Conservation (phyloP, 441 rosid species). For the Corymbia citriodora region DNA sequence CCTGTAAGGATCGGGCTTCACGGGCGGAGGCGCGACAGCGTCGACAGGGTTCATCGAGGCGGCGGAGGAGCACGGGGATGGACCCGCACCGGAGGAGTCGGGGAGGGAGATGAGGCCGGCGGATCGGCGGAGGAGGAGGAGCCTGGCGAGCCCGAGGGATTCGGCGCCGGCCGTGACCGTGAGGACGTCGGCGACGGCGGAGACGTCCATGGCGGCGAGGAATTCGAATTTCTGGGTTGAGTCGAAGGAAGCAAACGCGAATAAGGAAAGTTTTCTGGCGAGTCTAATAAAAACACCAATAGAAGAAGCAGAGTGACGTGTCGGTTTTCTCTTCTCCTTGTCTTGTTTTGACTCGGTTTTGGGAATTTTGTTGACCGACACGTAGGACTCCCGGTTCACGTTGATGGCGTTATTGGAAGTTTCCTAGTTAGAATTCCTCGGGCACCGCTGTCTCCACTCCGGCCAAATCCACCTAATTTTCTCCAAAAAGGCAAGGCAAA, state of each 20-base stretch:
- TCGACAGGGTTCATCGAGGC: conserved; percentile 11
- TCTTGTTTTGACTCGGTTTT: neutral
- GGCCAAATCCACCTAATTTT: neutral
- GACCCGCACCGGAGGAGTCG: conserved; percentile 18
- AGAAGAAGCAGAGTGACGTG: neutral
- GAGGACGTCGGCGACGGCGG: conserved; percentile 35
- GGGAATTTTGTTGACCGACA: neutral
- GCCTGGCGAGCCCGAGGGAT: conserved; percentile 42
- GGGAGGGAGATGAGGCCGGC: conserved; percentile 9
- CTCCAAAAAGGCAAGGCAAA: neutral
- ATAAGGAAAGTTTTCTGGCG: neutral
- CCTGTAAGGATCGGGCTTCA: conserved; percentile 29
- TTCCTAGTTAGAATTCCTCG: neutral
- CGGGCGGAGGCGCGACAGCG: neutral
- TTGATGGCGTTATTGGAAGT: neutral
- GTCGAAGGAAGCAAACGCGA: neutral
- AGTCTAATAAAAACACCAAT: neutral
- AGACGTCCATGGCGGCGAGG: conserved; percentile 34
- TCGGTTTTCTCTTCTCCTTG: neutral
- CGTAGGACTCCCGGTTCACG: neutral
- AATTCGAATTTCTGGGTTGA: neutral
- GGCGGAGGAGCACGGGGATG: neutral
- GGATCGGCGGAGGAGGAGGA: conserved; percentile 23
- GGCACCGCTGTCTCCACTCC: neutral
- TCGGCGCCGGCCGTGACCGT: neutral